Percentiles rank a stretch among this genome's conserved stretches.
Conservation (phyloP, 345 rosid genomes). For the Lumnitzera littorea region DNA sequence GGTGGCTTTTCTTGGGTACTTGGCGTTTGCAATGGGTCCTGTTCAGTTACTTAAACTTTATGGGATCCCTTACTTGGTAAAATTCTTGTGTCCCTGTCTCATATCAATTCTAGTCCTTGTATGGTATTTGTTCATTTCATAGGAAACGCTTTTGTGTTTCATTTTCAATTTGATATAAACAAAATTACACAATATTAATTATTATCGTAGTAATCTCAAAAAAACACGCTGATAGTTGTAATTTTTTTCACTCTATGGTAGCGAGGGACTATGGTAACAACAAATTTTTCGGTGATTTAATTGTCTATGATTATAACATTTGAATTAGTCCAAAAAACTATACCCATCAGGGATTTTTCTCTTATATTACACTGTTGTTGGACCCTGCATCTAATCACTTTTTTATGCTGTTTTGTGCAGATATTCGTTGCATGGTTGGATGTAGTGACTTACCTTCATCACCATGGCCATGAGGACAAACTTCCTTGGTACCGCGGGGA, state of each 20-base stretch:
- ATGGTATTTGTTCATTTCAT: neutral
- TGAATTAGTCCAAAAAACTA: no score
- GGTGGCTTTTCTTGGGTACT: constrained; percentile 46
- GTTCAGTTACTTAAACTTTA: constrained; percentile 64
- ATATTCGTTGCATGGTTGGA: constrained; percentile 80
- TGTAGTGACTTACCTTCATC: constrained; percentile 77
- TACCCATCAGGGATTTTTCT: no score
- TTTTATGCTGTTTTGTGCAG: constrained; percentile 21
- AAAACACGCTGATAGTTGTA: no score
- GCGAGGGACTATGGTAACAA: no score
- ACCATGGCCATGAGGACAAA: constrained; percentile 80
- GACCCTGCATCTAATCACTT: neutral
- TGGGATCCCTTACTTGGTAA: constrained; percentile 63
- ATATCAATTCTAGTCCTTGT: neutral
- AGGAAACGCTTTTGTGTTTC: no score
- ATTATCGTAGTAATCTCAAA: no score
- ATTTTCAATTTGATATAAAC: no score
- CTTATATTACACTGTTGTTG: no score
- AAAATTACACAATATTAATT: no score
- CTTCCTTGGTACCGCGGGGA: constrained; percentile 93
- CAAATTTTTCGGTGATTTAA: no score
- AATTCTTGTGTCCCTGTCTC: neutral
- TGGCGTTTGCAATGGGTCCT: constrained; percentile 52
- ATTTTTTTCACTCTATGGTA: no score
- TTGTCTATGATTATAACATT: no score